phyloP scores from a whole-genome alignment of 1,284 basidiomycete genomes.

The Psilocybe mexicana region DNA sequence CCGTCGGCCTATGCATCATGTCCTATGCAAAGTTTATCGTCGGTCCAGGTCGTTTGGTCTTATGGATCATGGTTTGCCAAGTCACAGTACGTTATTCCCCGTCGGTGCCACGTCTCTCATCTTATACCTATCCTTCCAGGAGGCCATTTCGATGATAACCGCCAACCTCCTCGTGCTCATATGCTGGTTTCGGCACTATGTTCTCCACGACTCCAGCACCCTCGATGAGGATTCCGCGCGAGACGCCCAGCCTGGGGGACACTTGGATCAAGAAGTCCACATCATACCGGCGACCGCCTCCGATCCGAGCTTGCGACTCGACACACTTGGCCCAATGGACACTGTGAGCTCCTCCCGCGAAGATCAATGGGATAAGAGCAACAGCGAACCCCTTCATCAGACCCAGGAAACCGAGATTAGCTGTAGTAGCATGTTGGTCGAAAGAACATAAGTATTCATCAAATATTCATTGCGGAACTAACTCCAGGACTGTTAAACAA shows the following conservation, averaged over 20 bases:
- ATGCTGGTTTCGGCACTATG: conserved; percentile 1
- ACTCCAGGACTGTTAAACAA: no score
- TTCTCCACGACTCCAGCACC: not conserved
- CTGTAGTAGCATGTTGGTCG: no score
- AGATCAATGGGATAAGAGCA: no score
- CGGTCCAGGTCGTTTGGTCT: not conserved
- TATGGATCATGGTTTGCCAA: not conserved
- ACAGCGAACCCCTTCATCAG: no score
- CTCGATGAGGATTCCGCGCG: not conserved
- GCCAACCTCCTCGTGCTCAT: conserved; percentile 5
- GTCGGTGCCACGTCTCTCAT: not conserved
- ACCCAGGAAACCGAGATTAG: no score
- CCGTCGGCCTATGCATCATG: not conserved
- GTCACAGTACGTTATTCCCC: not conserved
- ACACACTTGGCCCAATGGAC: no score
- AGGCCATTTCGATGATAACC: conserved; percentile 6
- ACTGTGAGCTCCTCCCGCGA: no score
- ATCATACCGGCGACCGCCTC: no score
- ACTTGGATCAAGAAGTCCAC: not conserved
- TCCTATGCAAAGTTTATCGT: not conserved
- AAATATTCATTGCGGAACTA: no score
- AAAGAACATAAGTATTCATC: no score
- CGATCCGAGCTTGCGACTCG: no score
- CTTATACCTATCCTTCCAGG: not conserved
- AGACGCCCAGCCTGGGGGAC: not conserved